Conservation (phyloP, 805 yeast genomes). For the Lipomyces sp. region DNA sequence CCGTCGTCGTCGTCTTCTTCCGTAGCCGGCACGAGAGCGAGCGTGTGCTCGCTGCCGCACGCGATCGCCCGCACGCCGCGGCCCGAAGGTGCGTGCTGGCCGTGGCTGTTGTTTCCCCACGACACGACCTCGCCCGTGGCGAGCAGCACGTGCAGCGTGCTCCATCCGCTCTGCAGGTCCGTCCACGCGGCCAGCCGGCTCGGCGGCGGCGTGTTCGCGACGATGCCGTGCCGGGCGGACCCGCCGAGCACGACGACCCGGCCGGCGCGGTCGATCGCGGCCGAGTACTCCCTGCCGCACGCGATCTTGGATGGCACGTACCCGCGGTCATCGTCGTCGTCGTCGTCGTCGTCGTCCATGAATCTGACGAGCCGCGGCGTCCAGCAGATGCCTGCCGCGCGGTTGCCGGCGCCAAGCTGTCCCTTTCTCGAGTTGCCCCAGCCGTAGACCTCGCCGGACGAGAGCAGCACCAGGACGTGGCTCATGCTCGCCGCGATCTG, state of each 20-base stretch:
- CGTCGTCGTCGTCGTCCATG: too few species aligned
- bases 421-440: conserved; percentile 71
- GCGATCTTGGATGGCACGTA: conserved; percentile 31
- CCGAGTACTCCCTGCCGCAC: conserved; percentile 61
- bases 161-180: conserved; percentile 64
- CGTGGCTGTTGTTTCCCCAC: conserved; percentile 73
- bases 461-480: conserved; percentile 36
- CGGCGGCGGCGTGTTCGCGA: neutral
- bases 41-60: conserved; percentile 87
- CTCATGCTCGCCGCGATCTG: conserved; percentile 36
- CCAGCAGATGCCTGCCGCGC: conserved; percentile 7
- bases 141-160: conserved; percentile 57
- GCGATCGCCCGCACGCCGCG: conserved; percentile 34
- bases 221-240: conserved; percentile 6
- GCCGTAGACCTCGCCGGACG: conserved; percentile 50
- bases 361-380: neutral
- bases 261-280: conserved; percentile 34
- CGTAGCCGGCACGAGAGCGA: conserved; percentile 42
- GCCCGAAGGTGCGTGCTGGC: conserved; percentile 49
- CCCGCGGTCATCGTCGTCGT: too few species aligned
- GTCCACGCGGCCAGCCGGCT: neutral
- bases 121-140: conserved; percentile 42
- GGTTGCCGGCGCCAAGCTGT: conserved; percentile 41
- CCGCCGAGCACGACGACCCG: conserved; percentile 18
- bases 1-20: conserved; percentile 30